Conservation (phyloP, 179 eudicot genomes). For the Carnegiea gigantea region DNA sequence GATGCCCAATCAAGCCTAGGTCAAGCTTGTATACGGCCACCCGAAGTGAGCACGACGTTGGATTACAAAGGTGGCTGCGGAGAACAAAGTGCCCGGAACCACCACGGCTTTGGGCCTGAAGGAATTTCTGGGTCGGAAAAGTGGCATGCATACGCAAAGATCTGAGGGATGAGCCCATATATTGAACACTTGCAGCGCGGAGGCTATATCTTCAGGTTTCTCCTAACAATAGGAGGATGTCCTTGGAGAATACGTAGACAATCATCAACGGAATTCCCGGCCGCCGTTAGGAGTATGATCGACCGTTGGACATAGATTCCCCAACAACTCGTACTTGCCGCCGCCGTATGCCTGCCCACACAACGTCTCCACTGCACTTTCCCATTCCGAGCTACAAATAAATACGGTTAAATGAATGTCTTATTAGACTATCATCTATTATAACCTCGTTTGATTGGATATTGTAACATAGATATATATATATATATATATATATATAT, state of each 20-base stretch:
- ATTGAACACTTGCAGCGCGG: constrained; percentile 37
- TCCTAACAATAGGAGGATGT: constrained; percentile 48
- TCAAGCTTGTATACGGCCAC: constrained; percentile 49
- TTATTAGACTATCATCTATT: neutral
- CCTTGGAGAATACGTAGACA: constrained; percentile 39
- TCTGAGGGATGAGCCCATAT: constrained; percentile 53
- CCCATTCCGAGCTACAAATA: constrained; percentile 64
- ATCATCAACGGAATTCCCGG: constrained; percentile 39
- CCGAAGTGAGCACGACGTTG: constrained; percentile 57
- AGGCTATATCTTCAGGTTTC: constrained; percentile 46
- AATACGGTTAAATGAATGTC: neutral
- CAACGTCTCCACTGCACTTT: constrained; percentile 65
- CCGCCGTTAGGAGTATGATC: constrained; percentile 37
- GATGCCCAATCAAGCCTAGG: constrained; percentile 73
- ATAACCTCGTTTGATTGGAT: too few relatives aligned
- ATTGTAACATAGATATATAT: too few relatives aligned
- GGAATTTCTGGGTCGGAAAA: constrained; percentile 60
- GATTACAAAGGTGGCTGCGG: constrained; percentile 50
- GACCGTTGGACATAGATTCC: constrained; percentile 66
- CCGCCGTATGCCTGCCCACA: constrained; percentile 83
- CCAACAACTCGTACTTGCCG: constrained; percentile 58
- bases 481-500: too few relatives aligned
- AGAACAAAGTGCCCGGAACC: constrained; percentile 47
- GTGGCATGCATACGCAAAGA: constrained; percentile 42
- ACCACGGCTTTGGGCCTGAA: constrained; percentile 60